Percentiles rank a stretch among this genome's conserved stretches.
phyloP scores from a whole-genome alignment of 495 filamentous ascomycete species.

The Penicillium pulvis region DNA sequence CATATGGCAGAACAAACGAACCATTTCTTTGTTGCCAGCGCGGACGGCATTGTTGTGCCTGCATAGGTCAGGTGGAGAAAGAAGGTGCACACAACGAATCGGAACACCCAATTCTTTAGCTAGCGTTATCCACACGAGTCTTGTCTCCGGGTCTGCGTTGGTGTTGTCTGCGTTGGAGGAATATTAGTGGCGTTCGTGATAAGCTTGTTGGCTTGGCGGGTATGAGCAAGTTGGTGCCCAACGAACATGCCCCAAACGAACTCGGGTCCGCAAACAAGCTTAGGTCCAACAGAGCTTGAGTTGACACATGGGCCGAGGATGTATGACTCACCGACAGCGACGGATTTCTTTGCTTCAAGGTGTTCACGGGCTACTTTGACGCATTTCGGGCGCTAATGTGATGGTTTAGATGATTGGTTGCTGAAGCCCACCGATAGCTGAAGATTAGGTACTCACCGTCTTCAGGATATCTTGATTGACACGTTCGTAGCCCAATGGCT shows the following conservation, averaged over 20 bases:
- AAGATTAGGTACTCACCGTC: slow-evolving; percentile 51
- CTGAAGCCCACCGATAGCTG: neutral
- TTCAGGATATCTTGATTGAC: slow-evolving; percentile 93
- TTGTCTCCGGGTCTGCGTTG: slow-evolving; percentile 76
- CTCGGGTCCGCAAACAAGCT: too few relatives aligned
- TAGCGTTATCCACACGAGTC: slow-evolving; percentile 73
- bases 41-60: slow-evolving; percentile 89
- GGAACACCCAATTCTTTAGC: slow-evolving; percentile 69
- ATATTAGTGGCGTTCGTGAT: slow-evolving; percentile 4
- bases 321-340: slow-evolving; percentile 70
- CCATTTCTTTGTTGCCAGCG: slow-evolving; percentile 60
- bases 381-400: slow-evolving; percentile 72
- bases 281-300: neutral
- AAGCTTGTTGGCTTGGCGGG: neutral
- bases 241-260: neutral
- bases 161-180: slow-evolving; percentile 72
- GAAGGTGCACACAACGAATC: slow-evolving; percentile 87
- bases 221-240: slow-evolving; percentile 5
- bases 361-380: slow-evolving; percentile 70
- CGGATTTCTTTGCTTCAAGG: slow-evolving; percentile 63
- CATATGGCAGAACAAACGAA: slow-evolving; percentile 10
- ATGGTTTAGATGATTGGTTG: neutral
- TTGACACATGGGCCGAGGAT: neutral
- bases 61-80: slow-evolving; percentile 68
- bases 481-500: slow-evolving; percentile 79